Evolutionary conservation across 148 eudicot species (phyloP), one percentile per base, ranked within the genome.

Genomic region (Chenopodium album): DNA sequence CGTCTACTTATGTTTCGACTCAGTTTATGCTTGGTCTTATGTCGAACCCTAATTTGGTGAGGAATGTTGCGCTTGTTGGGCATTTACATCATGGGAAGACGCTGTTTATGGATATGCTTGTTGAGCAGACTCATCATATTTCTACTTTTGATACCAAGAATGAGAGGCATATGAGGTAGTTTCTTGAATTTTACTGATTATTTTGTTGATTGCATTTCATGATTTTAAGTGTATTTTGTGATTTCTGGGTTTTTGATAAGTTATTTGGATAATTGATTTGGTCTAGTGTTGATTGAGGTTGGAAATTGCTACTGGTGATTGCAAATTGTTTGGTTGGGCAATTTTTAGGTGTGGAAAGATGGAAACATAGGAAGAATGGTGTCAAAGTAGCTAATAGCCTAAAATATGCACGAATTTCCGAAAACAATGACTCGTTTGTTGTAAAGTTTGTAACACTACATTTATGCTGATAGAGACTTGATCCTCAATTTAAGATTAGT

Each of bases 1-100:
- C 97, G n/a, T 89, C 97, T 3, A 97, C 99, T 3, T 94, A 97
- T 84, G 99, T 97, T 4, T 94, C 98, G 2, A 97, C 98, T n/a
- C 91, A 94, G 87, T 97, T 97, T 75, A 83, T 97, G 26, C 76
- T 97, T 65, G 99, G 99, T 14, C 86, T 97, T 2, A 92, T 94
- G 93, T 91, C 95, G 22, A 97, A 97, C 82, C 97, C 99, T 68
- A 77, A 87, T 80, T 81, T 97, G 88, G 95, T 97, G n/a, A 78
- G 99, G 14, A 97, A 92, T 85, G 99, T 97, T 63, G 99, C 99
- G 13, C 87, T 97, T 62, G 93, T 97, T 12, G 99, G 99, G 5
- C 90, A 94, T 78, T 23, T 94, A 59, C 99, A 97, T 46, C 94
- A 90, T 71, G 99, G 99, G 76, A 97, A 97, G 89, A 92, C 97